Conservation (phyloP, 108 stramenopile genomes). For the Pseudonitzschia multiseries region DNA sequence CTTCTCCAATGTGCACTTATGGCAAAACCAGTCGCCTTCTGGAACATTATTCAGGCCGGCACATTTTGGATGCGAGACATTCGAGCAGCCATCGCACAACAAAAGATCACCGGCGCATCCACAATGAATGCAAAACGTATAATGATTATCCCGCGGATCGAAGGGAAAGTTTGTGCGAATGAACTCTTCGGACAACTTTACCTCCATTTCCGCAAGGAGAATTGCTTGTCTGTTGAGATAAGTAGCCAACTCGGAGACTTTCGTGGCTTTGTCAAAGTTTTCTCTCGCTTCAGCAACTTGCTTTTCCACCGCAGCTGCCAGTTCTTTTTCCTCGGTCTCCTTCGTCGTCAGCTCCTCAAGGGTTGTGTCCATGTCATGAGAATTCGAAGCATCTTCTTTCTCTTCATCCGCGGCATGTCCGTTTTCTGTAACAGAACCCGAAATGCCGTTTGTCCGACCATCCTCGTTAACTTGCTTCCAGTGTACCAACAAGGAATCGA, state of each 20-base stretch:
- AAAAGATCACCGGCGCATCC: conserved; percentile 57
- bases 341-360: not conserved
- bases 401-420: not conserved
- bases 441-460: not conserved
- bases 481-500: conserved; percentile 39
- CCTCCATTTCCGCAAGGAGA: not conserved
- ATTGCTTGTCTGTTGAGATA: conserved; percentile 15
- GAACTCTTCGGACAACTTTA: conserved; percentile 41
- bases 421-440: not conserved
- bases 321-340: conserved; percentile 2
- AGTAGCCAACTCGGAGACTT: conserved; percentile 10
- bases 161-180: conserved; percentile 40
- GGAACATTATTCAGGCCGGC: conserved; percentile 41
- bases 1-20: conserved; percentile 26
- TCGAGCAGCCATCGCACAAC: conserved; percentile 62
- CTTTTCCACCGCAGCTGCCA: not conserved
- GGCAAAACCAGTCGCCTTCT: conserved; percentile 65
- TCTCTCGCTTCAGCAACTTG: conserved; percentile 23
- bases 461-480: conserved; percentile 11
- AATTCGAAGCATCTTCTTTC: not conserved
- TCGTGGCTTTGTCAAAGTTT: conserved; percentile 14
- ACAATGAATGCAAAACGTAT: conserved; percentile 52
- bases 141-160: conserved; percentile 58
- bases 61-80: conserved; percentile 55
- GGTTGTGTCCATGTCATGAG: not conserved